Percentiles rank a stretch among this genome's conserved stretches.
These are phyloP conservation scores for Penicillium waksmanii DNA, from an alignment of 495 filamentous ascomycete genomes.

Conservation along the genomic window DNA sequence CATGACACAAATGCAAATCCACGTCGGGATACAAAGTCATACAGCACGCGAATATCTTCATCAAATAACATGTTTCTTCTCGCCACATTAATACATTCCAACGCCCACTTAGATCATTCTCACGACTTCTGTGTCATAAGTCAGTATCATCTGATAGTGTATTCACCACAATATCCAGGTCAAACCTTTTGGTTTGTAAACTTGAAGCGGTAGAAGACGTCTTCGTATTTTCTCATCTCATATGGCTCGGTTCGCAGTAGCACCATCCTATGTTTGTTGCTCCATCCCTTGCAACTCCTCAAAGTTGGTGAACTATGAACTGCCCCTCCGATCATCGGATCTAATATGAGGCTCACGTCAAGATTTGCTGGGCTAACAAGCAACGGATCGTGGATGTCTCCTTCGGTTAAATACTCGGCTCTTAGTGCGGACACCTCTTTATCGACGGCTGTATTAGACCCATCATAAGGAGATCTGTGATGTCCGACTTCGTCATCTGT, in stretches of 20 bases:
- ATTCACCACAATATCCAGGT: no score
- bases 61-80: no score
- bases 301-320: conserved; percentile 17
- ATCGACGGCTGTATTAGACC: conserved; percentile 25
- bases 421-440: conserved; percentile 28
- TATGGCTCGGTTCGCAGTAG: conserved; percentile 25
- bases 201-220: conserved; percentile 17
- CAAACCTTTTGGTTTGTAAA: background rate
- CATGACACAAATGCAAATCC: no score
- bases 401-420: conserved; percentile 32
- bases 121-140: no score
- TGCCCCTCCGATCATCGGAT: conserved; percentile 21
- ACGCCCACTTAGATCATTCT: no score
- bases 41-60: no score
- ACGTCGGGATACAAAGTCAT: no score
- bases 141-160: no score
- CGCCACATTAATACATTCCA: no score
- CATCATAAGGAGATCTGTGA: conserved; percentile 37
- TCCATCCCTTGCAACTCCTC: conserved; percentile 32
- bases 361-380: conserved; percentile 33
- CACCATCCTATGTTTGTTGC: conserved; percentile 26
- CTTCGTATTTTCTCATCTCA: conserved; percentile 27
- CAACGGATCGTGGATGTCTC: conserved; percentile 30
- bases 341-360: conserved; percentile 29
- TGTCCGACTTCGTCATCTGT: conserved; percentile 36